Conservation (phyloP, 2,329 filamentous ascomycete genomes). For the Tolypocladium ovalisporum region DNA sequence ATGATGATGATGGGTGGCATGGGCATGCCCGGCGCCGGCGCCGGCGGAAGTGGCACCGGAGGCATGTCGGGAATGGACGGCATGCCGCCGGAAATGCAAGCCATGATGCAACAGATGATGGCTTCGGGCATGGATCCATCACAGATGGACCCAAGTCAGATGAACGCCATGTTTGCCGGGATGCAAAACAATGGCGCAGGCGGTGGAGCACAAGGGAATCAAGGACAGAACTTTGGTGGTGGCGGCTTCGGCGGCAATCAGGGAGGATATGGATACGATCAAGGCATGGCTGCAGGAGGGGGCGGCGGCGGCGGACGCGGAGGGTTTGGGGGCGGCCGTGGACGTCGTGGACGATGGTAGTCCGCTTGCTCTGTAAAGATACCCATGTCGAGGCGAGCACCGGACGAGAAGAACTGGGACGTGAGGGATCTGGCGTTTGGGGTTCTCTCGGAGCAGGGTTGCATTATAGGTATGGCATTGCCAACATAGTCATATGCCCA, state of each 20-base stretch:
- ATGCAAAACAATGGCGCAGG: conserved; percentile 38
- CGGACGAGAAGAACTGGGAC: neutral
- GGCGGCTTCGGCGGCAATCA: conserved; percentile 42
- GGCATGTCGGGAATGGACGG: conserved; percentile 49
- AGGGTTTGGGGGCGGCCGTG: conserved; percentile 16
- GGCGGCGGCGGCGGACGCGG: conserved; percentile 21
- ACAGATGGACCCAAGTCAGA: conserved; percentile 51
- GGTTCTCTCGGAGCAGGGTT: neutral
- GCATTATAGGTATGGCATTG: neutral
- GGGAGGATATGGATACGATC: conserved; percentile 39
- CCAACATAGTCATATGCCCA: neutral
- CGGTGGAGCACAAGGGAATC: conserved; percentile 35
- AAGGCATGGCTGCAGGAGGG: conserved; percentile 31
- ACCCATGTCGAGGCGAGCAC: neutral
- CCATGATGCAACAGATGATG: conserved; percentile 64
- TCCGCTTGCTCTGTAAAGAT: neutral
- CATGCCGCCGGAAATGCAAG: conserved; percentile 56
- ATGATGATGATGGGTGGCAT: conserved; percentile 56
- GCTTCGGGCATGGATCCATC: conserved; percentile 52
- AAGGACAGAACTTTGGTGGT: conserved; percentile 37
- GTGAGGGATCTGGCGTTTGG: neutral
- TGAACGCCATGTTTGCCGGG: conserved; percentile 48
- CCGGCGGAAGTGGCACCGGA: conserved; percentile 15
- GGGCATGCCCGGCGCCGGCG: conserved; percentile 29
- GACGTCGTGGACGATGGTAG: conserved; percentile 17